Evolutionary conservation across 2,329 filamentous ascomycete genomes (phyloP).

Genomic region (Calonectria honghensis): DNA sequence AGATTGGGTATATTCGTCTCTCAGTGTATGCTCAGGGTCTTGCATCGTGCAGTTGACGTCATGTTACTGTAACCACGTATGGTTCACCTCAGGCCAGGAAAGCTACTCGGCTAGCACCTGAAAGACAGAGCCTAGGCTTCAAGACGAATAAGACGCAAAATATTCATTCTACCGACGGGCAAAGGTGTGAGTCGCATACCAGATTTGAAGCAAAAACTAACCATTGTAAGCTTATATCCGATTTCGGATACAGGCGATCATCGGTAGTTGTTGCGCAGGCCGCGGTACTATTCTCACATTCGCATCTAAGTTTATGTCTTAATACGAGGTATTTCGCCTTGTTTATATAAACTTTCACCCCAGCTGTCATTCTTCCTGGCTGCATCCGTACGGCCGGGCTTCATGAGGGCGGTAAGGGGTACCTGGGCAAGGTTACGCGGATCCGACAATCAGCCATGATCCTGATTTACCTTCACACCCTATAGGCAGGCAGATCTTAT

Average conservation of each 20-base stretch:
- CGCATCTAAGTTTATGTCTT: slow-evolving; percentile 37
- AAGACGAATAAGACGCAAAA: slow-evolving; percentile 50
- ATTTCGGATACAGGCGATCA: slow-evolving; percentile 52
- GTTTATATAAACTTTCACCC: not conserved
- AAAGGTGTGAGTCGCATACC: slow-evolving; percentile 33
- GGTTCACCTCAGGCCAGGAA: not conserved
- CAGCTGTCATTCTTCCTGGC: not conserved
- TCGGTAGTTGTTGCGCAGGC: slow-evolving; percentile 53
- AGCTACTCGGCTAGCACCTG: not conserved
- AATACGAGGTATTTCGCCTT: not conserved
- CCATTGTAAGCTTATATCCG: slow-evolving; percentile 47
- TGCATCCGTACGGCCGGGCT: not conserved
- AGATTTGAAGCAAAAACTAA: not conserved
- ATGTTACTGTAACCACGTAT: not conserved
- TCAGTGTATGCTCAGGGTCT: not conserved
- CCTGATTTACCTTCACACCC: not conserved
- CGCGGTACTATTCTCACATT: slow-evolving; percentile 50
- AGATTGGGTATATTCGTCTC: not conserved
- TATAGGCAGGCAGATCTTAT: not conserved
- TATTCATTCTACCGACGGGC: slow-evolving; percentile 50
- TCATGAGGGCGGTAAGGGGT: not conserved
- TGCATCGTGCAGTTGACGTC: not conserved
- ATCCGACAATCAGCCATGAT: not conserved
- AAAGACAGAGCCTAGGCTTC: slow-evolving; percentile 47
- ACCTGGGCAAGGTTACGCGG: not conserved